These are phyloP conservation scores for Termitomyces sp. DNA, from an alignment of 768 basidiomycete genomes.

Conservation along the genomic window DNA sequence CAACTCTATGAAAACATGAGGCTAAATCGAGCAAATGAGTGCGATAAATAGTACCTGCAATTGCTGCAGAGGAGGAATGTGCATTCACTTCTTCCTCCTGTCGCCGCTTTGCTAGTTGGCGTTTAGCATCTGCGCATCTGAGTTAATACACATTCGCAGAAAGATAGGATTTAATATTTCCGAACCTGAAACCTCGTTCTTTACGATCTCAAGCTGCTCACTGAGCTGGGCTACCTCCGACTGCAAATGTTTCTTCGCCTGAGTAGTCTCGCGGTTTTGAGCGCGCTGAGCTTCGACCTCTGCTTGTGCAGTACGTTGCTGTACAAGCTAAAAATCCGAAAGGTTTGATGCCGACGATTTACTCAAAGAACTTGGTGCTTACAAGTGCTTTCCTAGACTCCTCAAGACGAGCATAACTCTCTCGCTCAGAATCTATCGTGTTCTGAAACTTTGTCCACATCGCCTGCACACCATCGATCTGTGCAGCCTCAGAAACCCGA, in stretches of 20 bases:
- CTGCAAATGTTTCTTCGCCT: constrained; percentile 54
- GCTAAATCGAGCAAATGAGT: neutral
- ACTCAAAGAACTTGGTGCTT: constrained; percentile 17
- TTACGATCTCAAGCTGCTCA: constrained; percentile 52
- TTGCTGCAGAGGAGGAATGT: constrained; percentile 52
- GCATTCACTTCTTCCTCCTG: constrained; percentile 61
- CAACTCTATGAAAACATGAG: constrained; percentile 36
- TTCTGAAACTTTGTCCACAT: constrained; percentile 65
- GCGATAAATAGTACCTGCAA: constrained; percentile 36
- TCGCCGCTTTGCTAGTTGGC: constrained; percentile 50
- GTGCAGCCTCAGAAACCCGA: constrained; percentile 52
- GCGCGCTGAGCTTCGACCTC: constrained; percentile 63
- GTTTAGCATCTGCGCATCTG: constrained; percentile 41
- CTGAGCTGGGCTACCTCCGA: constrained; percentile 45
- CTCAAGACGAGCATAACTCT: constrained; percentile 57
- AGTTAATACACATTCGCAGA: neutral
- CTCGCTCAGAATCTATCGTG: constrained; percentile 51
- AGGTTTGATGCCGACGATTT: neutral
- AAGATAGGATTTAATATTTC: constrained; percentile 8
- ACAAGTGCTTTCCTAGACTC: constrained; percentile 69
- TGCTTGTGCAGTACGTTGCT: constrained; percentile 56
- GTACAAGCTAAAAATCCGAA: constrained; percentile 42
- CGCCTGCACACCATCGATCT: constrained; percentile 55
- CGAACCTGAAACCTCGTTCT: constrained; percentile 54
- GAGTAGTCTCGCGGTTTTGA: constrained; percentile 53